Conservation (phyloP, 192 early-diverging fungal species). For the Globomyces pollinis-pini region DNA sequence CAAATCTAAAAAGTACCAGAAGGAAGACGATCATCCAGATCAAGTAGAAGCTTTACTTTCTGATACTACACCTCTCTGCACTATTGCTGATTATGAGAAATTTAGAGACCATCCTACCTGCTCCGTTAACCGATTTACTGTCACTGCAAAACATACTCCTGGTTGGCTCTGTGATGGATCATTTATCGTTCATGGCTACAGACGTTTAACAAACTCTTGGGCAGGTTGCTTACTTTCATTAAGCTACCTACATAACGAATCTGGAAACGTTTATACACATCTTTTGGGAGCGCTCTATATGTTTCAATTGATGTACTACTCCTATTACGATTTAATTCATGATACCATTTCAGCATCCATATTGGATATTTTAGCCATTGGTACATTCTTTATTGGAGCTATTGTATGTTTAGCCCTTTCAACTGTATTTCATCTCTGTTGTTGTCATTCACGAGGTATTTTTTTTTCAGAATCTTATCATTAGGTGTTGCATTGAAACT, state of each 20-base stretch:
- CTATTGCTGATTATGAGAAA: constrained; percentile 7
- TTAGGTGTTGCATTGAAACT: too few species aligned
- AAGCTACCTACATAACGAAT: constrained; percentile 86
- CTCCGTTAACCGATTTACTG: not conserved
- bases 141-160: constrained; percentile 8
- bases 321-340: constrained; percentile 26
- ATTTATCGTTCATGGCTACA: constrained; percentile 73
- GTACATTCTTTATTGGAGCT: constrained; percentile 67
- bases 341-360: not conserved
- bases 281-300: constrained; percentile 62
- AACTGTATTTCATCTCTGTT: constrained; percentile 70
- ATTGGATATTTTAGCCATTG: constrained; percentile 61
- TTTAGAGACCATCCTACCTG: constrained; percentile 1
- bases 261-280: constrained; percentile 87
- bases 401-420: constrained; percentile 72
- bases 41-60: too few species aligned
- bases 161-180: constrained; percentile 61
- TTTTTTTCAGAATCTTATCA: too few species aligned
- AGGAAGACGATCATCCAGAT: too few species aligned
- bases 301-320: constrained; percentile 26
- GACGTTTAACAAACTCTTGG: constrained; percentile 69
- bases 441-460: constrained; percentile 71
- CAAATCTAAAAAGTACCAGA: too few species aligned
- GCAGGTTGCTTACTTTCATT: constrained; percentile 63
- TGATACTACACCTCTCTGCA: too few species aligned